Evolutionary conservation across 2,329 filamentous ascomycete genomes (phyloP).

Genomic region (Colletotrichum sp.): DNA sequence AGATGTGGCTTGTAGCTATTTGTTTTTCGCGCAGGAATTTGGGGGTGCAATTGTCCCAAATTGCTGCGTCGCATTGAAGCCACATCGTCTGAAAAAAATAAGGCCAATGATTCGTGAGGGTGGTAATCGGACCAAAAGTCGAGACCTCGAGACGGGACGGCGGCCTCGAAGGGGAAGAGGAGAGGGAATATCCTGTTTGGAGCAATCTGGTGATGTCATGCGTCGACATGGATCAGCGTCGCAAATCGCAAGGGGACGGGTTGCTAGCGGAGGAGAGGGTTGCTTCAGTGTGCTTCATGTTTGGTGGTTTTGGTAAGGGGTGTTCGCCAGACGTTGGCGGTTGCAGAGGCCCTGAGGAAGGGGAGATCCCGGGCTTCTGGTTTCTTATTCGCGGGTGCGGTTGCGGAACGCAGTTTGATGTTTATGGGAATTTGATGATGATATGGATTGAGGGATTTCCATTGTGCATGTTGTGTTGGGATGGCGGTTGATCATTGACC

Average conservation of each 20-base stretch:
- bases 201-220: not conserved
- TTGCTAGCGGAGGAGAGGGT: not conserved
- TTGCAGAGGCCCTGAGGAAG: not conserved
- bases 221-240: not conserved
- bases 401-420: not conserved
- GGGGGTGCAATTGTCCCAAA: not conserved
- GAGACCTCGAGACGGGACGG: not conserved
- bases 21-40: not conserved
- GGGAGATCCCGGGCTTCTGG: not conserved
- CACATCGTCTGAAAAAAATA: not conserved
- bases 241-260: not conserved
- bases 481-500: not conserved
- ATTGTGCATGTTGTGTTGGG: not conserved
- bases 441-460: not conserved
- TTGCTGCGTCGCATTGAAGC: not conserved
- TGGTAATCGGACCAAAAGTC: not conserved
- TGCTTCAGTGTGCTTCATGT: conserved; percentile 9
- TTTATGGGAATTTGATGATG: not conserved
- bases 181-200: not conserved
- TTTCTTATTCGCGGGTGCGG: not conserved
- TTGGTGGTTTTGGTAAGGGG: not conserved
- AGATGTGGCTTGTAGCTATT: not conserved
- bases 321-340: conserved; percentile 1
- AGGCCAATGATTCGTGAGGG: not conserved
- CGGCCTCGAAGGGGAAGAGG: not conserved